Evolutionary conservation across 257 asterid genomes (phyloP).

Genomic region (Oldenlandia corymbosa): DNA sequence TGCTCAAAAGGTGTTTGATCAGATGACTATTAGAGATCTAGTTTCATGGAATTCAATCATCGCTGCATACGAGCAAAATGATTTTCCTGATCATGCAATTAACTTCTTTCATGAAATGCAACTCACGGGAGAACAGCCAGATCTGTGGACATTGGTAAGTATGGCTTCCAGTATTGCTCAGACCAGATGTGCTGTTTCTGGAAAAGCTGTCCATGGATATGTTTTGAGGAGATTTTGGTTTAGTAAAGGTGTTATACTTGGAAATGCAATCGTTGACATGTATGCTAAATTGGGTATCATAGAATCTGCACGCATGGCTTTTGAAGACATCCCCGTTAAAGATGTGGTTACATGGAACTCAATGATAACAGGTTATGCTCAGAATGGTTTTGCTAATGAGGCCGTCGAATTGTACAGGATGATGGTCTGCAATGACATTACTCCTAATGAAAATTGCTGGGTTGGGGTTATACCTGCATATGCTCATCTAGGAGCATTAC

Average conservation of each 20-base stretch:
- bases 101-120: conserved; percentile 51
- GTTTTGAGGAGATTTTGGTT: conserved; percentile 58
- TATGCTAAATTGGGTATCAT: conserved; percentile 68
- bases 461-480: conserved; percentile 67
- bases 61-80: conserved; percentile 48
- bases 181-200: conserved; percentile 34
- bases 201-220: conserved; percentile 64
- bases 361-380: conserved; percentile 70
- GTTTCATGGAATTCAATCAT: conserved; percentile 9
- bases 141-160: conserved; percentile 64
- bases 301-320: conserved; percentile 50
- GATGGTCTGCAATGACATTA: conserved; percentile 34
- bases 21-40: conserved; percentile 1
- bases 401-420: conserved; percentile 46
- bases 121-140: conserved; percentile 39
- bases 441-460: conserved; percentile 66
- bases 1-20: conserved; percentile 5
- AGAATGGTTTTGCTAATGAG: conserved; percentile 74
- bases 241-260: conserved; percentile 34
- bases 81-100: conserved; percentile 40
- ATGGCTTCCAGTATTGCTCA: conserved; percentile 66
- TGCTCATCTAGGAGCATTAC: conserved; percentile 73
- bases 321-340: conserved; percentile 44
- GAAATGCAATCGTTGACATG: conserved; percentile 81
- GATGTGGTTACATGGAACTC: conserved; percentile 84